Conservation (phyloP, 2,329 filamentous ascomycete genomes). For the Talaromyces sp. region DNA sequence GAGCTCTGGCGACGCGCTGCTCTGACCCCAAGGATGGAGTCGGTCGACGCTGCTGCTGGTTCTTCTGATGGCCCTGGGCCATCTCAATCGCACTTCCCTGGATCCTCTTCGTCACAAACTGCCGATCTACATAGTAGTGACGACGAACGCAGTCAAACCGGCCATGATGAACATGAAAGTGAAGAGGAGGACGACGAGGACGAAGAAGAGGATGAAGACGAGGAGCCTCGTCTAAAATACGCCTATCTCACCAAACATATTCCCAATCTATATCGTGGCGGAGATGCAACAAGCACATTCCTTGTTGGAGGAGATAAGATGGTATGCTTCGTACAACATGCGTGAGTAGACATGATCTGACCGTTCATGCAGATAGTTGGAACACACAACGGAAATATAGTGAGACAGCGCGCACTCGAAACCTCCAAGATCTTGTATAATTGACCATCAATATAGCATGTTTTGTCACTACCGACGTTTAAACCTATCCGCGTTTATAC, state of each 20-base stretch:
- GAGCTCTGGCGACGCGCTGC: constrained; percentile 4
- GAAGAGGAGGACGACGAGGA: constrained; percentile 56
- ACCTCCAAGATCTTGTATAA: background rate
- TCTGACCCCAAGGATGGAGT: constrained; percentile 12
- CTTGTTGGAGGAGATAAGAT: constrained; percentile 93
- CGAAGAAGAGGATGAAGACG: constrained; percentile 78
- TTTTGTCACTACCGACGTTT: constrained; percentile 77
- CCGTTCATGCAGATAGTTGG: constrained; percentile 66
- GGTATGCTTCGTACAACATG: constrained; percentile 50
- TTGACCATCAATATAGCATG: constrained; percentile 55
- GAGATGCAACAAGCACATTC: constrained; percentile 89
- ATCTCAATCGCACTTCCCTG: background rate
- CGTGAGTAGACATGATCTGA: constrained; percentile 3
- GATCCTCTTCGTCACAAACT: background rate
- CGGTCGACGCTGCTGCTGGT: constrained; percentile 5
- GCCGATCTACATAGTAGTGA: constrained; percentile 15
- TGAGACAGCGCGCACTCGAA: constrained; percentile 45
- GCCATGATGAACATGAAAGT: constrained; percentile 8
- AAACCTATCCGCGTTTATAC: constrained; percentile 81
- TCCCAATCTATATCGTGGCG: constrained; percentile 80
- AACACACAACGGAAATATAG: constrained; percentile 94
- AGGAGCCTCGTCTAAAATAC: constrained; percentile 93
- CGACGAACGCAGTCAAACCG: constrained; percentile 12
- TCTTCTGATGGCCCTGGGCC: background rate
- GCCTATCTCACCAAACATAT: constrained; percentile 78